Base-by-base conservation (phyloP, 192 early-diverging fungal genomes). In the Umbelopsis isabellina region DNA sequence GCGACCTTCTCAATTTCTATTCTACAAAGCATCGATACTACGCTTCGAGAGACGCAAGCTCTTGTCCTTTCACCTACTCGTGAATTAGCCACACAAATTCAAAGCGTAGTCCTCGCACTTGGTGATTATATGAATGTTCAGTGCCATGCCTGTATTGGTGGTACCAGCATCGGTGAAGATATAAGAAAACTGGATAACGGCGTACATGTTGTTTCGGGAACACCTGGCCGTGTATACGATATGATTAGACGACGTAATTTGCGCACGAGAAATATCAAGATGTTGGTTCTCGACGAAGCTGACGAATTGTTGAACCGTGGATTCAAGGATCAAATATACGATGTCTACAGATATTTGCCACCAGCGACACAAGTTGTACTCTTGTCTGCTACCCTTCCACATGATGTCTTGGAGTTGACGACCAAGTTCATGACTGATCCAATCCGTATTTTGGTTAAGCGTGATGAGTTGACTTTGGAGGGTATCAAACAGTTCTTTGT, bases 1-100 rank as follows among this genome's bases (percentile, higher is more conserved):
- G 97, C 97, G 74, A 99, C 98, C 70, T 99, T 98, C 91, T 98
- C 96, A 73, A 98, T 99, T 80, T 96, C 96, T 55, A 95, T 97
- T 76, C 92, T 99, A 68, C 97, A 99, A 80, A 91, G 90, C 71
- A 85, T 99, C 66, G 94, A 98, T 81, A 81, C 87, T 55, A 75
- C 78, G 50, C 75, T 91, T 68, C 86, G 86, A 67, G 85, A 95
- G 82, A 91, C 88, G 77, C 98, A 99, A 82, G 97, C 98, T 35
- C 89, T 99, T 30, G 91, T 99, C 71, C 91, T 99, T 66, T 93
- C 96, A 72, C 96, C 98, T 46, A 98, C 98, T 65, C 93, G 97
- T 68, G 98, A 99, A 85, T 85, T 98, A 79, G 98, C 98, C n/a
- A 90, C 89, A 76, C 98, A 99, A 84, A 98, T 98, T 73, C 91